These are phyloP conservation scores for Mallotus repandus DNA, from an alignment of 441 rosid genomes.

Conservation along the genomic window DNA sequence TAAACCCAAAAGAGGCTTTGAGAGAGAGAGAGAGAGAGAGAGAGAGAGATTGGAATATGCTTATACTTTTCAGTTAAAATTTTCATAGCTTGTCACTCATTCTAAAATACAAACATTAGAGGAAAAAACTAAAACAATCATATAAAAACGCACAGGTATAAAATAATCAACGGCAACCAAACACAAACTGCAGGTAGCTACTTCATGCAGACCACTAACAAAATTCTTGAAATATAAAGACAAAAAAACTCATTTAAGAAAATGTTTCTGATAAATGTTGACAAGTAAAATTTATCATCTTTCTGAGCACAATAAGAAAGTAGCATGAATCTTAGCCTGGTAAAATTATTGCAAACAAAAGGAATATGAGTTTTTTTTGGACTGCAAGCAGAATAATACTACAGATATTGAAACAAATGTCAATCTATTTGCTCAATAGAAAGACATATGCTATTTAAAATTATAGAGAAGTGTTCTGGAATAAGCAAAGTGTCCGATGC, in stretches of 20 bases:
- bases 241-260: not conserved
- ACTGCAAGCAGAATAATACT: not conserved
- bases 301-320: not conserved
- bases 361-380: not conserved
- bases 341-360: not conserved
- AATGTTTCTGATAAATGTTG: not conserved
- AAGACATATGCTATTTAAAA: not conserved
- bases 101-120: not conserved
- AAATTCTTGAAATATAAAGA: constrained; percentile 1
- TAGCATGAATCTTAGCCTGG: not conserved
- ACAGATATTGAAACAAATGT: not conserved
- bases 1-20: not conserved
- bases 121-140: not conserved
- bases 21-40: not conserved
- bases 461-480: not conserved
- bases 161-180: not conserved
- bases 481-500: not conserved
- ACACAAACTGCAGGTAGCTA: not conserved
- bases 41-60: not conserved
- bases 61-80: not conserved
- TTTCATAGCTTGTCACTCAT: constrained; percentile 5
- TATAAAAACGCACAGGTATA: not conserved
- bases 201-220: not conserved
- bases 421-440: not conserved
- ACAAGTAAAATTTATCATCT: not conserved